Evolutionary conservation across 2,329 filamentous ascomycete genomes (phyloP).

Genomic region (Colletotrichum spaethianum): DNA sequence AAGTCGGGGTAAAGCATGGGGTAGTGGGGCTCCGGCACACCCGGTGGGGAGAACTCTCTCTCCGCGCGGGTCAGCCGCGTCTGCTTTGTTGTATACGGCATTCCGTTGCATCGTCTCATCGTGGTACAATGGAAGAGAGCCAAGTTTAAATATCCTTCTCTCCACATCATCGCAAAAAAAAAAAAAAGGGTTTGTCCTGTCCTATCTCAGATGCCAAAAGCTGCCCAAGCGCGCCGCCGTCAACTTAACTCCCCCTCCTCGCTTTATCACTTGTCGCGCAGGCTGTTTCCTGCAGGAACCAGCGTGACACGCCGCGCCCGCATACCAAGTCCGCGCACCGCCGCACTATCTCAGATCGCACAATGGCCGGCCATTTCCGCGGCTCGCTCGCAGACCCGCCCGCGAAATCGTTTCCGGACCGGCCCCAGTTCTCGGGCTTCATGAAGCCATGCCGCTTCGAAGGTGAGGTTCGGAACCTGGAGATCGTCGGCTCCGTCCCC

Average conservation of each 20-base stretch:
- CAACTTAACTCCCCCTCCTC: neutral
- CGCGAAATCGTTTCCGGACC: constrained; percentile 19
- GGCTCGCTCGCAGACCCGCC: constrained; percentile 25
- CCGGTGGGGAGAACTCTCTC: neutral
- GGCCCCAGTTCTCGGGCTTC: constrained; percentile 39
- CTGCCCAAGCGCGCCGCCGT: neutral
- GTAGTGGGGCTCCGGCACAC: neutral
- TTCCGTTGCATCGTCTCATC: neutral
- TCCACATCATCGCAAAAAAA: neutral
- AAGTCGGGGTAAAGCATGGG: neutral
- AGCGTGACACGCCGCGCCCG: too few relatives aligned
- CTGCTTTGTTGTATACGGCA: too few relatives aligned
- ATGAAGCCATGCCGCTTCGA: constrained; percentile 40
- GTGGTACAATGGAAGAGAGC: neutral
- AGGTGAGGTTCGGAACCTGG: constrained; percentile 39
- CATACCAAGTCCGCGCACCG: too few relatives aligned
- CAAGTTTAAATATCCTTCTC: neutral
- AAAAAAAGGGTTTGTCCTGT: neutral
- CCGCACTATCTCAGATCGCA: neutral
- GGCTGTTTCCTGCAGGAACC: neutral
- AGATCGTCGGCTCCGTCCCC: constrained; percentile 44
- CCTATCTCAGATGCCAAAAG: neutral
- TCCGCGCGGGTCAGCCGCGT: too few relatives aligned
- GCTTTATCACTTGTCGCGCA: neutral
- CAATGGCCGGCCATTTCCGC: constrained; percentile 37